Percentiles rank a stretch among this genome's conserved stretches.
Evolutionary conservation across 2,329 filamentous ascomycete species (phyloP).

Genomic region (Cordyceps cateniannulata): DNA sequence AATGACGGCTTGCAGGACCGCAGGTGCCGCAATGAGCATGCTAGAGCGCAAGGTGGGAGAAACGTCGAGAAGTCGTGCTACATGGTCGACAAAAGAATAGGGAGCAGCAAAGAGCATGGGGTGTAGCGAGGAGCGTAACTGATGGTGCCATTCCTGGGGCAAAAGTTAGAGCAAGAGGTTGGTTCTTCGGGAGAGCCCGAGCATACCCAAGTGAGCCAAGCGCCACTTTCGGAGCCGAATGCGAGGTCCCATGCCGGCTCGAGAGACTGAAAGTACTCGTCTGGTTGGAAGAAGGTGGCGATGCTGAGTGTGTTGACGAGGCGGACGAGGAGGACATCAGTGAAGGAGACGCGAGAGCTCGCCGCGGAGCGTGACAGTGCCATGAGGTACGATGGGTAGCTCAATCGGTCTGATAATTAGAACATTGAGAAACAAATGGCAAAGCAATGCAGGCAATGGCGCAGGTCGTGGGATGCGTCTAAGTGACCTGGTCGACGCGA

Average conservation of each 20-base stretch:
- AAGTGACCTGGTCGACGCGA: background rate
- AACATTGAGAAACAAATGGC: background rate
- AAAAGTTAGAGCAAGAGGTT: slow-evolving; percentile 14
- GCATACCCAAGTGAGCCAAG: slow-evolving; percentile 93
- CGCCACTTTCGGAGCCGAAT: slow-evolving; percentile 69
- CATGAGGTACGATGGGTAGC: background rate
- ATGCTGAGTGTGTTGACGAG: slow-evolving; percentile 72
- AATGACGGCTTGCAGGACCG: slow-evolving; percentile 67
- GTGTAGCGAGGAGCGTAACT: slow-evolving; percentile 84
- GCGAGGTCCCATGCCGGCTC: slow-evolving; percentile 90
- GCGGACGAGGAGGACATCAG: slow-evolving; percentile 58
- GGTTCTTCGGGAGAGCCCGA: background rate
- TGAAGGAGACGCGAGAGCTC: slow-evolving; percentile 21
- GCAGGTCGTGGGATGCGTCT: background rate
- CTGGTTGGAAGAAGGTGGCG: slow-evolving; percentile 92
- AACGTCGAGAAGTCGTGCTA: slow-evolving; percentile 46
- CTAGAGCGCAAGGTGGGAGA: slow-evolving; percentile 53
- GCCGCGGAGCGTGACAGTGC: background rate
- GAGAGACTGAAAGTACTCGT: slow-evolving; percentile 93
- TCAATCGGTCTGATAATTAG: background rate
- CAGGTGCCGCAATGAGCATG: slow-evolving; percentile 66
- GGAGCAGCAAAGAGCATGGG: slow-evolving; percentile 75
- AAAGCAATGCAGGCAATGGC: background rate
- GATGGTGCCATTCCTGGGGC: slow-evolving; percentile 82
- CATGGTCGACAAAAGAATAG: slow-evolving; percentile 57